Conservation (phyloP, 768 basidiomycete species). For the Boletus fagicola region DNA sequence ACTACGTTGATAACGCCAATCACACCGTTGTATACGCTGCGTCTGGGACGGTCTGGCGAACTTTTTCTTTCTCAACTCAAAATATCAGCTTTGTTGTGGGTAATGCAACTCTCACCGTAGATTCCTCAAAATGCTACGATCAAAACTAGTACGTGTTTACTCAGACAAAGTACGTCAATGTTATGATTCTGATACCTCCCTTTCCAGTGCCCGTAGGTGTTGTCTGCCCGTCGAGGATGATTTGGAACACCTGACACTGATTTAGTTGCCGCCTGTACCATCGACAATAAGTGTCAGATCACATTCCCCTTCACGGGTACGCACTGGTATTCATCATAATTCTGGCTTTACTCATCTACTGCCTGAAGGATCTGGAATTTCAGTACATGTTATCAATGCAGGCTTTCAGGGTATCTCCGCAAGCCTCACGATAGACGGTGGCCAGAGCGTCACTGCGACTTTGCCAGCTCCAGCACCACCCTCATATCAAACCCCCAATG, state of each 20-base stretch:
- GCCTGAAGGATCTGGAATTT: constrained; percentile 16
- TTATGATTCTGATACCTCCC: background rate
- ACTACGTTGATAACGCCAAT: constrained; percentile 17
- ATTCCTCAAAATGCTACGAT: constrained; percentile 17
- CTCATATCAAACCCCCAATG: constrained; percentile 12
- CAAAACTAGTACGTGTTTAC: constrained; percentile 12
- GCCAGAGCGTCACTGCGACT: background rate
- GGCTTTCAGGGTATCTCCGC: constrained; percentile 12
- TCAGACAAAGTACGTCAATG: background rate
- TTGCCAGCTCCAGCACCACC: constrained; percentile 10
- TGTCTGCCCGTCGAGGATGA: background rate
- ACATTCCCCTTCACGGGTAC: constrained; percentile 18
- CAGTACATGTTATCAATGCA: constrained; percentile 13
- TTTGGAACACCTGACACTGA: background rate
- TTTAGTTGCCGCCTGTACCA: constrained; percentile 11
- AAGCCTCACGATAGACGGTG: constrained; percentile 14
- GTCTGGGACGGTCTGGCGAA: background rate
- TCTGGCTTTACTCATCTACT: background rate
- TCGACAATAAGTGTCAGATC: constrained; percentile 5
- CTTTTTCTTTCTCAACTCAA: constrained; percentile 3
- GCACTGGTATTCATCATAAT: background rate
- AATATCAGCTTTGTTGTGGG: background rate
- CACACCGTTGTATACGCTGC: constrained; percentile 3
- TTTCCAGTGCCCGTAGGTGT: constrained; percentile 11
- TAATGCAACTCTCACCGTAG: background rate